Conservation (phyloP, 176 grass and related monocot species). For the Avena sativa region DNA sequence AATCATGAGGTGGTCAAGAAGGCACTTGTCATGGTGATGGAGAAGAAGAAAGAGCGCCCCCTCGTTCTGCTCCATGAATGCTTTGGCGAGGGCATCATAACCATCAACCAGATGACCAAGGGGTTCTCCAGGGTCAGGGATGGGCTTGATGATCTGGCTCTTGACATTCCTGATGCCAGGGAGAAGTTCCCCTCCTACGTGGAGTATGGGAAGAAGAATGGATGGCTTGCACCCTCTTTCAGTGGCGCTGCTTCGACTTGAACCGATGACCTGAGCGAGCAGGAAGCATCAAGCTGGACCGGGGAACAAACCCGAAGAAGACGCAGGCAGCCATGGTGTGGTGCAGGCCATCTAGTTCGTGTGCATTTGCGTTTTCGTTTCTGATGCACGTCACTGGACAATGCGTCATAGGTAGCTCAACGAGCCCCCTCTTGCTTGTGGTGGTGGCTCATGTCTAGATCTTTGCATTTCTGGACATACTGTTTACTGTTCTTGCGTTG, state of each 20-base stretch:
- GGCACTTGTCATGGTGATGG: slow-evolving; percentile 86
- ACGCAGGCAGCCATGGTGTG: slow-evolving; percentile 1
- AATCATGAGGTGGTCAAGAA: slow-evolving; percentile 98
- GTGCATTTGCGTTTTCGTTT: slow-evolving; percentile 30
- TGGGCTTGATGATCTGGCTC: slow-evolving; percentile 90
- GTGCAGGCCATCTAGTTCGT: slow-evolving; percentile 25
- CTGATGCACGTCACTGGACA: slow-evolving; percentile 25
- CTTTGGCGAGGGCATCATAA: slow-evolving; percentile 91
- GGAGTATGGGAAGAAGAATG: slow-evolving; percentile 59
- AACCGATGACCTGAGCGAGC: slow-evolving; percentile 21
- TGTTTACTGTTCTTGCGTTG: slow-evolving; percentile 41
- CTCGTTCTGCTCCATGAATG: slow-evolving; percentile 74
- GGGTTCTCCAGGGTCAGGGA: slow-evolving; percentile 88
- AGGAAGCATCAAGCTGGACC: slow-evolving; percentile 33
- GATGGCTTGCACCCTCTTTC: slow-evolving; percentile 75
- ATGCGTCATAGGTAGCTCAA: slow-evolving; percentile 46
- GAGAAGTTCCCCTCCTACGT: slow-evolving; percentile 76
- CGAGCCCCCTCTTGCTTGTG: slow-evolving; percentile 47
- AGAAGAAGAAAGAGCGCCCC: slow-evolving; percentile 75
- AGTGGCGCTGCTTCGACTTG: slow-evolving; percentile 34
- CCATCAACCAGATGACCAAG: slow-evolving; percentile 95
- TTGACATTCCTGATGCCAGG: slow-evolving; percentile 86
- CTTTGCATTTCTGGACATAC: slow-evolving; percentile 54
- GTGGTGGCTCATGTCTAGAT: slow-evolving; percentile 58
- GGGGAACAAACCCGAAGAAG: slow-evolving; percentile 36